Base-by-base conservation (phyloP, 208 protist species). In the Acanthamoeba triangularis region DNA sequence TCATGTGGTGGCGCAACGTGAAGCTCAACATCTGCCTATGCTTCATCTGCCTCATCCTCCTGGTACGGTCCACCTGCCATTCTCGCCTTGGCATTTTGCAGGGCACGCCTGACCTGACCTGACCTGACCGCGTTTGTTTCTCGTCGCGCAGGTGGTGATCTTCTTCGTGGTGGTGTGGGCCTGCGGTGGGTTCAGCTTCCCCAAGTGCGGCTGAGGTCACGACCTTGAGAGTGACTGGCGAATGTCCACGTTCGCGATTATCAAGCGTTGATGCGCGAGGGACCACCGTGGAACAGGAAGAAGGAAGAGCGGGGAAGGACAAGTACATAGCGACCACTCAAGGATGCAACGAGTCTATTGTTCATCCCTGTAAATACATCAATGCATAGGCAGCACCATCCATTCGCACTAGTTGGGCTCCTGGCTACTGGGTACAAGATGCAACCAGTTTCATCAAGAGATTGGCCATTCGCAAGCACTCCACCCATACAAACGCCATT, bases 141-240 rank as follows among this genome's bases (percentile, higher is more conserved):
- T 47, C 25, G 8, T 10, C 47, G 0, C 6, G 10, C 35, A 92
- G 85, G 61, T 92, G 25, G 35, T 92, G 35, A 92, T 92, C 18
- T 92, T 92, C 85, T 92, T 92, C 35, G 61, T 92, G 23, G 85
- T 92, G 16, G 85, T 92, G 49, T 92, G 49, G 85, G 85, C 85
- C 33, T 92, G 85, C 35, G 85, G 85, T n/a, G 85, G 85, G 16
- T 92, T 92, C 61, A 33, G 11, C 16, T 92, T 92, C 33, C 41
- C 49, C 16, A 72, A 92, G 33, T 92, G 85, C 67, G 35, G 67
- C 67, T 33, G 67, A 76, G 28, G n/a, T 8, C 67, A 74, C 25
- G 65, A 74, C 65, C 67, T 72, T 28, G 37, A 41, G n/a, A n/a
- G 67, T 7, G 7, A 16, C 20, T 18, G 14, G 10, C 59, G 11